Percentiles rank a stretch among this genome's conserved stretches.
phyloP scores from a whole-genome alignment of 805 yeast genomes.

The Zygosaccharomyces pseudorouxii region DNA sequence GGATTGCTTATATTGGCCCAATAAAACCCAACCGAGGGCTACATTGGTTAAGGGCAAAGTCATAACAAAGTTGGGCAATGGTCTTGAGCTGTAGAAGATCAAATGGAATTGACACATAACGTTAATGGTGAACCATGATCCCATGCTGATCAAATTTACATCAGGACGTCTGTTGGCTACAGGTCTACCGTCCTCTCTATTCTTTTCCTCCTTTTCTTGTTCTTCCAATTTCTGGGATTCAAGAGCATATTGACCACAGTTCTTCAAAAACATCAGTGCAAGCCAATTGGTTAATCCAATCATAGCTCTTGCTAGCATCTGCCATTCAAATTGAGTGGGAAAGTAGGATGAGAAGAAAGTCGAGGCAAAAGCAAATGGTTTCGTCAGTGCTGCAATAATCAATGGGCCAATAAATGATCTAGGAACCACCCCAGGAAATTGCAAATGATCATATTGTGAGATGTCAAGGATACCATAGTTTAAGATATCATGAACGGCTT shows the following conservation, averaged over 20 bases:
- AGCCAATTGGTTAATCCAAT: conserved; percentile 60
- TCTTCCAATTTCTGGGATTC: conserved; percentile 13
- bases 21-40: conserved; percentile 48
- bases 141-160: conserved; percentile 30
- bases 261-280: conserved; percentile 49
- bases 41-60: conserved; percentile 67
- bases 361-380: conserved; percentile 33
- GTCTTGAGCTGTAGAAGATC: conserved; percentile 72
- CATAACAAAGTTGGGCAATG: conserved; percentile 78
- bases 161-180: conserved; percentile 11
- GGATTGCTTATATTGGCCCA: conserved; percentile 45
- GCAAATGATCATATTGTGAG: conserved; percentile 60
- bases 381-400: conserved; percentile 44
- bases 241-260: conserved; percentile 32
- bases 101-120: conserved; percentile 71
- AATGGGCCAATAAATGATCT: conserved; percentile 75
- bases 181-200: conserved; percentile 11
- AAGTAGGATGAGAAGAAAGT: conserved; percentile 9
- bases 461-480: conserved; percentile 49
- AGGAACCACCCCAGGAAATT: conserved; percentile 87
- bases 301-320: conserved; percentile 51
- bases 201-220: conserved; percentile 17
- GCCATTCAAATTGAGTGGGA: conserved; percentile 46
- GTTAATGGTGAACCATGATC: conserved; percentile 58
- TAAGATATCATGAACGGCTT: conserved; percentile 80